Percentiles rank a stretch among this genome's conserved stretches.
Evolutionary conservation across 2,329 filamentous ascomycete species (phyloP).

Genomic region (Leptographium lundbergii): DNA sequence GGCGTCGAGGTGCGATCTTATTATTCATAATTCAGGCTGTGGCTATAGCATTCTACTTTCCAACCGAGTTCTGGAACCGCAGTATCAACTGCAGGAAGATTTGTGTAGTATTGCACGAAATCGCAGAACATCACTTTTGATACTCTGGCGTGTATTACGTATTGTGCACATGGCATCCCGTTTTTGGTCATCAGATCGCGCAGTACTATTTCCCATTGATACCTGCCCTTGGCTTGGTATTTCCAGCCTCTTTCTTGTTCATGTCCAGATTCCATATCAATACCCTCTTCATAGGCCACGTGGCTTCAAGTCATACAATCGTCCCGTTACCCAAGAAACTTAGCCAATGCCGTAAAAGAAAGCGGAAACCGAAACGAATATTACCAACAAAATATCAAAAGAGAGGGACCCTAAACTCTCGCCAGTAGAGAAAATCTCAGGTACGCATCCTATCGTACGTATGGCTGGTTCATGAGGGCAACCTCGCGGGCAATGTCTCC

Average conservation of each 20-base stretch:
- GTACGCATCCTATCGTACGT: constrained; percentile 45
- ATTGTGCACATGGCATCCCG: background rate
- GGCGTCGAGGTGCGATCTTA: background rate
- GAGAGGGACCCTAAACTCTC: background rate
- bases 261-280: background rate
- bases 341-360: too few species aligned
- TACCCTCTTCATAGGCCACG: background rate
- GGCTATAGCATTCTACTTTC: background rate
- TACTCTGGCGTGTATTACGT: background rate
- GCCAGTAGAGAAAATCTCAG: background rate
- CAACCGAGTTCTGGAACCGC: background rate
- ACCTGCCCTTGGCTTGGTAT: background rate
- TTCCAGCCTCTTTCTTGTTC: background rate
- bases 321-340: background rate
- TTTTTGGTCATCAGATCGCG: background rate
- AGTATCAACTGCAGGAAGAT: background rate
- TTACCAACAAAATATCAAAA: background rate
- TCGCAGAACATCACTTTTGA: background rate
- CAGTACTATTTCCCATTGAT: background rate
- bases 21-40: background rate
- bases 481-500: constrained; percentile 77
- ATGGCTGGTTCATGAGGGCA: constrained; percentile 90
- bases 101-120: background rate
- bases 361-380: too few species aligned
- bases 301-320: background rate